Percentiles rank a stretch among this genome's conserved stretches.
phyloP scores from a whole-genome alignment of 2,329 filamentous ascomycete species.

The Paraphaeosphaeria sporulosa region DNA sequence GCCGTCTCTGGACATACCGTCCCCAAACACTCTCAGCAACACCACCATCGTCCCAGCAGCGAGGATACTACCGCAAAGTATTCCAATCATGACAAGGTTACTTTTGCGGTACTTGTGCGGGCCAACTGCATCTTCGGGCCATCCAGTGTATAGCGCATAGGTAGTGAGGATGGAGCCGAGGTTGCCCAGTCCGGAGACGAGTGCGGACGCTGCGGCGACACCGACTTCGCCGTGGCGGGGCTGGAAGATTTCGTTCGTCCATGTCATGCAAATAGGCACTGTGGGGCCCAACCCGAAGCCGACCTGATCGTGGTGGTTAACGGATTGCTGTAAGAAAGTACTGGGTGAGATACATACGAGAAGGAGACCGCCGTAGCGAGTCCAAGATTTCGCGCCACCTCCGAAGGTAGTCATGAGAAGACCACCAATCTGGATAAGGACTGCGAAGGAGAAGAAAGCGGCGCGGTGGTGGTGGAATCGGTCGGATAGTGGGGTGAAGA shows the following conservation, averaged over 20 bases:
- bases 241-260: slow-evolving; percentile 92
- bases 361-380: slow-evolving; percentile 85
- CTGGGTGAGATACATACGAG: slow-evolving; percentile 62
- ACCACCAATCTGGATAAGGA: slow-evolving; percentile 80
- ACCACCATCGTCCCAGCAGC: slow-evolving; percentile 74
- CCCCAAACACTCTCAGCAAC: slow-evolving; percentile 60
- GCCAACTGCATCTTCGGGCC: slow-evolving; percentile 75
- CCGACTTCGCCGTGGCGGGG: slow-evolving; percentile 88
- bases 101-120: slow-evolving; percentile 79
- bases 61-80: slow-evolving; percentile 78
- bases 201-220: slow-evolving; percentile 82
- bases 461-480: slow-evolving; percentile 83
- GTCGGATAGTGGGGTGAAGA: slow-evolving; percentile 85
- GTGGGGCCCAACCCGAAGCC: slow-evolving; percentile 91
- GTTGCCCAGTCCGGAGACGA: slow-evolving; percentile 88
- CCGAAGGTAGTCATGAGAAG: slow-evolving; percentile 82
- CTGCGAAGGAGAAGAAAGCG: slow-evolving; percentile 80
- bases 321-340: neutral
- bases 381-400: slow-evolving; percentile 73
- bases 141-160: slow-evolving; percentile 87
- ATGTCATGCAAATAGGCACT: slow-evolving; percentile 92
- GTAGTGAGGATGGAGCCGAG: slow-evolving; percentile 86
- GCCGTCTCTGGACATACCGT: slow-evolving; percentile 40
- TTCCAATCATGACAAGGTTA: slow-evolving; percentile 88
- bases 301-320: slow-evolving; percentile 1